These are phyloP conservation scores for Knufia fluminis DNA, from an alignment of 2,329 filamentous ascomycete genomes.

Conservation along the genomic window DNA sequence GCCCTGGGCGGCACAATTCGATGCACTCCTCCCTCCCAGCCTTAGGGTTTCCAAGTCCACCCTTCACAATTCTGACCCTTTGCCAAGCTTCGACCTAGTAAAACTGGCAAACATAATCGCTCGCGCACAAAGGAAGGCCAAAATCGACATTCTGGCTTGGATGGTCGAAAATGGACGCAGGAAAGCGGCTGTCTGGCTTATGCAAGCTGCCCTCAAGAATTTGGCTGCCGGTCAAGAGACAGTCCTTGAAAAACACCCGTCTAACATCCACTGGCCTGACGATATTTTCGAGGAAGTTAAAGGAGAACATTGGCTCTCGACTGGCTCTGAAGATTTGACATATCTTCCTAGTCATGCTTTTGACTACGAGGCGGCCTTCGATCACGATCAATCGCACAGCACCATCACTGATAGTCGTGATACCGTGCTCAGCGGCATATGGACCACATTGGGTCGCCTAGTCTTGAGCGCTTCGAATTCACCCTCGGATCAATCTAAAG, in stretches of 20 bases:
- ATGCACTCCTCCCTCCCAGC: not conserved
- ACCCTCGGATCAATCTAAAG: conserved; percentile 27
- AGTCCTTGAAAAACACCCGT: conserved; percentile 20
- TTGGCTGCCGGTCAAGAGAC: conserved; percentile 24
- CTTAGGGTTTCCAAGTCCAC: not conserved
- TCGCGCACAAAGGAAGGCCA: conserved; percentile 1
- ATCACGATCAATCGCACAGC: not conserved
- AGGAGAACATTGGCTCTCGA: conserved; percentile 24
- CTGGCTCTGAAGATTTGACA: not conserved
- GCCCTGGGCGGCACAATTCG: conserved; percentile 2
- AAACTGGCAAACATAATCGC: not conserved
- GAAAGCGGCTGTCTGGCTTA: conserved; percentile 32
- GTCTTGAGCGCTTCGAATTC: conserved; percentile 34
- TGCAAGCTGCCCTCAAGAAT: conserved; percentile 32
- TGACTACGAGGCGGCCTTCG: not conserved
- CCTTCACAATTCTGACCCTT: not conserved
- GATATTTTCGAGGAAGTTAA: conserved; percentile 17
- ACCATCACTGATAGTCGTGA: not conserved
- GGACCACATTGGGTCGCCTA: conserved; percentile 21
- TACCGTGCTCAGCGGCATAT: conserved; percentile 11
- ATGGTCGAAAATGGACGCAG: conserved; percentile 35
- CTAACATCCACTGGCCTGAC: conserved; percentile 25
- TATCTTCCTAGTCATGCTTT: not conserved
- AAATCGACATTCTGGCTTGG: conserved; percentile 32
- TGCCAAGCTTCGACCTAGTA: not conserved